Percentiles rank a stretch among this genome's conserved stretches.
Evolutionary conservation across 2,329 filamentous ascomycete species (phyloP).

Genomic region (Ophiostoma himal-ulmi): DNA sequence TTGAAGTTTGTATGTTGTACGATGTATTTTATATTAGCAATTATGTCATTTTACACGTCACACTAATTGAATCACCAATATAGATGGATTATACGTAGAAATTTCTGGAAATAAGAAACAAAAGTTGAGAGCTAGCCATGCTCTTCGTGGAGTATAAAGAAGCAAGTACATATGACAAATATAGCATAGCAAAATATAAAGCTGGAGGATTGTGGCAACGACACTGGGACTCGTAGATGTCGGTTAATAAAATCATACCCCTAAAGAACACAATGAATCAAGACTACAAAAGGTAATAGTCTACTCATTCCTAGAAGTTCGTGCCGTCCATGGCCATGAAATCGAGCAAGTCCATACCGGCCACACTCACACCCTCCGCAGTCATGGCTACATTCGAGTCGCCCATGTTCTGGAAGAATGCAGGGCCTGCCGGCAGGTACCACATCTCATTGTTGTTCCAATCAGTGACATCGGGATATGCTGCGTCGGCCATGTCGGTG

Average conservation of each 20-base stretch:
- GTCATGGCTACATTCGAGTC: conserved; percentile 59
- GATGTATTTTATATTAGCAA: too few relatives aligned
- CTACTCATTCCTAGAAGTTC: background rate
- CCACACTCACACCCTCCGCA: conserved; percentile 60
- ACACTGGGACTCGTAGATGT: background rate
- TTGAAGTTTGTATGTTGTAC: too few relatives aligned
- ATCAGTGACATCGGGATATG: conserved; percentile 44
- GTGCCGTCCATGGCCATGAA: conserved; percentile 52
- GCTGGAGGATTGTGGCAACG: background rate
- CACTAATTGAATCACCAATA: too few relatives aligned
- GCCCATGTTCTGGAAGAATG: conserved; percentile 60
- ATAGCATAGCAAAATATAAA: background rate
- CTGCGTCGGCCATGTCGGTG: conserved; percentile 34
- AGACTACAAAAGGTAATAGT: background rate
- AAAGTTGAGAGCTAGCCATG: background rate
- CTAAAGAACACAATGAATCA: background rate
- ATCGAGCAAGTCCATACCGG: conserved; percentile 60
- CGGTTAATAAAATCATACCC: background rate
- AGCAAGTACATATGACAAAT: background rate
- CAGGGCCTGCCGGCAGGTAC: conserved; percentile 59
- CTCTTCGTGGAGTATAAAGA: background rate
- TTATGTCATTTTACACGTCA: too few relatives aligned
- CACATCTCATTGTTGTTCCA: conserved; percentile 59
- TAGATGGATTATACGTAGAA: too few relatives aligned
- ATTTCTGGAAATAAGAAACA: background rate